These are phyloP conservation scores for Nematocida major DNA, from an alignment of 371 early-diverging fungal genomes.

Conservation along the genomic window DNA sequence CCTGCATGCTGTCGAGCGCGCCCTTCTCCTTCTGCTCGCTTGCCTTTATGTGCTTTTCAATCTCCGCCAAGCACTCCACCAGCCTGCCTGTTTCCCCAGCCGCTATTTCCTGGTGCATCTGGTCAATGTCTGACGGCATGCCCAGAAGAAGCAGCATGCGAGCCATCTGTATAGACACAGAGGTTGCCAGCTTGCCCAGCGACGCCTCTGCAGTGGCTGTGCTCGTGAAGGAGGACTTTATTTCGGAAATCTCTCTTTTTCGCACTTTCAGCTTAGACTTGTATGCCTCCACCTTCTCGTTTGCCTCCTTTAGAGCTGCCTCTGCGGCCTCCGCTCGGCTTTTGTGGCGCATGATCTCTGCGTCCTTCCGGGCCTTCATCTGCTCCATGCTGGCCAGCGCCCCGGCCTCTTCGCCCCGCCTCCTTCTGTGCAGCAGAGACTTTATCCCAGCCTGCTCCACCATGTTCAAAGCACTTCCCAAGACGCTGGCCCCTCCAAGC, in stretches of 20 bases:
- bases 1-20: too few species aligned
- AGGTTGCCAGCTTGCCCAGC: constrained; percentile 9
- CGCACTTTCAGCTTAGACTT: background rate
- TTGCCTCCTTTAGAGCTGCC: background rate
- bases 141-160: constrained; percentile 23
- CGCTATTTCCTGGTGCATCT: constrained; percentile 4
- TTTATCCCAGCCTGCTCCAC: background rate
- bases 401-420: background rate
- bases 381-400: background rate
- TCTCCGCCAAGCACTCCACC: background rate
- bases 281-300: background rate
- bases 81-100: background rate
- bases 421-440: background rate
- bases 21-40: background rate
- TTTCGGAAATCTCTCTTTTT: constrained; percentile 22
- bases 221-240: background rate
- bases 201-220: background rate
- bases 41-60: constrained; percentile 20
- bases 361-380: background rate
- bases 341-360: constrained; percentile 8
- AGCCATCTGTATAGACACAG: constrained; percentile 9
- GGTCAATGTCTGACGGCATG: background rate
- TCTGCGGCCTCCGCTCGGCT: background rate
- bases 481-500: background rate
- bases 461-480: background rate